Percentiles rank a stretch among this genome's conserved stretches.
phyloP scores from a whole-genome alignment of 768 basidiomycete genomes.

The Rhodocollybia butyracea region DNA sequence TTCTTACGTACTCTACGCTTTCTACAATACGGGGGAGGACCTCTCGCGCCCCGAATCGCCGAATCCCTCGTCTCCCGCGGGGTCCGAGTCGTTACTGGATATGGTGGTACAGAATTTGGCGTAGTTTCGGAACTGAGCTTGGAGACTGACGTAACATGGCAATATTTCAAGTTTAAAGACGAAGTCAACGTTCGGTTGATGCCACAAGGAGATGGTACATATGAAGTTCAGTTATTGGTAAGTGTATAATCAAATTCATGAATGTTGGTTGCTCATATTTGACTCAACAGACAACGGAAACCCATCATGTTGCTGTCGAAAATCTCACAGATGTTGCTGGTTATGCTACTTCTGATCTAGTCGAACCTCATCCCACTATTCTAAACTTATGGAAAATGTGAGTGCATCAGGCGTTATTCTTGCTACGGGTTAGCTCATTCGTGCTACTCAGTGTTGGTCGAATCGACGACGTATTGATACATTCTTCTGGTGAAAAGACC shows the following conservation, averaged over 20 bases:
- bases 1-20: slow-evolving; percentile 12
- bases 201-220: slow-evolving; percentile 9
- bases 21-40: slow-evolving; percentile 10
- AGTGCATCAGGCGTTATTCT: too few species aligned
- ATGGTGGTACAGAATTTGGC: neutral
- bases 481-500: slow-evolving; percentile 28
- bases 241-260: neutral
- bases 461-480: slow-evolving; percentile 26
- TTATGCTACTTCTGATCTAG: slow-evolving; percentile 43
- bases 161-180: slow-evolving; percentile 1
- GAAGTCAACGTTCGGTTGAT: slow-evolving; percentile 3
- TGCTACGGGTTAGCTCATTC: too few species aligned
- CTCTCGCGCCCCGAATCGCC: neutral
- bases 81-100: neutral
- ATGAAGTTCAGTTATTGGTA: slow-evolving; percentile 7
- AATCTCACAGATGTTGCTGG: slow-evolving; percentile 23
- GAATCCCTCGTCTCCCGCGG: neutral
- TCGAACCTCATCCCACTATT: slow-evolving; percentile 40
- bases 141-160: neutral
- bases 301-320: slow-evolving; percentile 20
- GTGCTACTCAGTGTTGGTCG: too few species aligned
- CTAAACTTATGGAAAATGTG: slow-evolving; percentile 39
- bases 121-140: neutral
- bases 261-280: neutral
- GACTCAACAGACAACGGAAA: slow-evolving; percentile 15